phyloP scores from a whole-genome alignment of 2,329 filamentous ascomycete genomes.

The Aureobasidium sp. region DNA sequence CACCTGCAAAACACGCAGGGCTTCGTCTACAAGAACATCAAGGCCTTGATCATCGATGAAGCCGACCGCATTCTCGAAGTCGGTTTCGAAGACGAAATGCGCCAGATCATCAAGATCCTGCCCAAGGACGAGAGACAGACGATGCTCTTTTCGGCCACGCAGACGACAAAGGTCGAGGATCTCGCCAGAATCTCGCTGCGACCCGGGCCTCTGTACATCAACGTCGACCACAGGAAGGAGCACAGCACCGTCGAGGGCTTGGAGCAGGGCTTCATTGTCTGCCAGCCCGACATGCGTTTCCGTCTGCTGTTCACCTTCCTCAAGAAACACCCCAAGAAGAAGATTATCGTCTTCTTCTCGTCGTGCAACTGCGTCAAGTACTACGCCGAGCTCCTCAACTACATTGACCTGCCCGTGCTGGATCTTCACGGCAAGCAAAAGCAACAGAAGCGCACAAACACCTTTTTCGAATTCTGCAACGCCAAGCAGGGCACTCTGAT shows the following conservation, averaged over 20 bases:
- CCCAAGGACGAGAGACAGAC: constrained; percentile 82
- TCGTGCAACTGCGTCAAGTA: constrained; percentile 81
- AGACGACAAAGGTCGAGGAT: constrained; percentile 98
- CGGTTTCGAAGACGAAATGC: constrained; percentile 98
- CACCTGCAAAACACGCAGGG: constrained; percentile 86
- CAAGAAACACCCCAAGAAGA: constrained; percentile 86
- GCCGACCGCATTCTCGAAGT: constrained; percentile 94
- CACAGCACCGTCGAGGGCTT: constrained; percentile 87
- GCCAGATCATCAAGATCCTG: constrained; percentile 89
- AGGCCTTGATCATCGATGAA: constrained; percentile 89
- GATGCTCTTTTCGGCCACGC: constrained; percentile 97
- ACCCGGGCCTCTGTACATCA: constrained; percentile 89
- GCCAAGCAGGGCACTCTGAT: constrained; percentile 80
- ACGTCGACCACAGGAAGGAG: constrained; percentile 84
- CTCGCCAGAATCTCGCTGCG: constrained; percentile 87
- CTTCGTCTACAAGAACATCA: constrained; percentile 87
- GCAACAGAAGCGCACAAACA: constrained; percentile 97
- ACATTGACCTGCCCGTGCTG: constrained; percentile 85
- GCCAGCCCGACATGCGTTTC: constrained; percentile 89
- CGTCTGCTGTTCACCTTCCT: constrained; percentile 89
- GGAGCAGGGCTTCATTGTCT: constrained; percentile 92
- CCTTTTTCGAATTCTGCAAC: constrained; percentile 93
- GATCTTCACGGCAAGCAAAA: constrained; percentile 93
- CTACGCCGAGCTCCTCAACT: constrained; percentile 90
- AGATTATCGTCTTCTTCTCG: constrained; percentile 94